A percentile compares a stretch with the other conserved stretches of the same genome.
Evolutionary conservation across 1,139 yeast species (phyloP).

Genomic region (Debaryomyces nepalensis): DNA sequence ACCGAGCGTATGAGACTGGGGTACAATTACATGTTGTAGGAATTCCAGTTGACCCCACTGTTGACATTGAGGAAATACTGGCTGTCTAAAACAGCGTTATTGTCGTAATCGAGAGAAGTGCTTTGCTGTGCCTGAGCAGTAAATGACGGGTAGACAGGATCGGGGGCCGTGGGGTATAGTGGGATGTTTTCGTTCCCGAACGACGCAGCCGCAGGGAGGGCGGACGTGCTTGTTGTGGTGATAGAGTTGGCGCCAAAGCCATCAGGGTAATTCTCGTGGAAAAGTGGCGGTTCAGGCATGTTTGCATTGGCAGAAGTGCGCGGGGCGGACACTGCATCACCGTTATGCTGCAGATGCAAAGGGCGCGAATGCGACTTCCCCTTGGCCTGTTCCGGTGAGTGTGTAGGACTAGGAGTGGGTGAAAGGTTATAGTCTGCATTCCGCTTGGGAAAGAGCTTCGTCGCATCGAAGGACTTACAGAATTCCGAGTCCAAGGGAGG

Average conservation of each 20-base stretch:
- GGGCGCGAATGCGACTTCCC: neutral
- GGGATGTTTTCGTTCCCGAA: slow-evolving; percentile 5
- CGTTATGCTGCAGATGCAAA: neutral
- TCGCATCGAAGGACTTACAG: slow-evolving; percentile 17
- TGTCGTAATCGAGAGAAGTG: slow-evolving; percentile 3
- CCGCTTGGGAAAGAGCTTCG: slow-evolving; percentile 18
- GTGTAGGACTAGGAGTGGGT: slow-evolving; percentile 4
- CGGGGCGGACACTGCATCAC: neutral
- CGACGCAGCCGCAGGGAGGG: neutral
- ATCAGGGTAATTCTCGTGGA: slow-evolving; percentile 1
- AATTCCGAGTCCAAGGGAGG: slow-evolving; percentile 17
- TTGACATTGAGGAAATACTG: slow-evolving; percentile 18
- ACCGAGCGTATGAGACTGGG: no score
- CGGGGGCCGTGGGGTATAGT: slow-evolving; percentile 1
- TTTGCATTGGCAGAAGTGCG: neutral
- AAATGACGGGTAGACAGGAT: slow-evolving; percentile 1
- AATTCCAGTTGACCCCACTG: slow-evolving; percentile 19
- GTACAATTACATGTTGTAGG: slow-evolving; percentile 6
- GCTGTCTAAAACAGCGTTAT: slow-evolving; percentile 13
- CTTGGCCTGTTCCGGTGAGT: no score
- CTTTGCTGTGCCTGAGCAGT: neutral
- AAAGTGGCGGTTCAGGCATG: slow-evolving; percentile 4
- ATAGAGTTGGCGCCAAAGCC: slow-evolving; percentile 3
- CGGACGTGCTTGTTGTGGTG: neutral
- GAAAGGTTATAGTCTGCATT: slow-evolving; percentile 2